These are phyloP conservation scores for Annulohypoxylon moriforme DNA, from an alignment of 495 filamentous ascomycete genomes.

Conservation along the genomic window DNA sequence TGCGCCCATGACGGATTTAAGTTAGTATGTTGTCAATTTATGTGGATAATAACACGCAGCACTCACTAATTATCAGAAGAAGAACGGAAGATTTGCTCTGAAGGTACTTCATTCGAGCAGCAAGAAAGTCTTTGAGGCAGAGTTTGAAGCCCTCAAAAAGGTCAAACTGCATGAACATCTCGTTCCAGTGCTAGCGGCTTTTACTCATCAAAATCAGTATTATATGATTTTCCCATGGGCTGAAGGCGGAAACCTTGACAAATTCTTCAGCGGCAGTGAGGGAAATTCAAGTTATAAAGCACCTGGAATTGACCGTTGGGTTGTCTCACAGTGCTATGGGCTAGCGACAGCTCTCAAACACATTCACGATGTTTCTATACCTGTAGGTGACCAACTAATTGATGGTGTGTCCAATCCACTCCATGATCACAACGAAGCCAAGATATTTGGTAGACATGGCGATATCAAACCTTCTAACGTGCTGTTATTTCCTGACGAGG, in stretches of 20 bases:
- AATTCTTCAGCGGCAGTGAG: not conserved
- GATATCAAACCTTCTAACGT: constrained; percentile 48
- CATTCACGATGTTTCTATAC: not conserved
- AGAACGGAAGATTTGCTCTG: not conserved
- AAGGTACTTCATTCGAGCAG: constrained; percentile 2
- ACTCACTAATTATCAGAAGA: not conserved
- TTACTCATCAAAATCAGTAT: not conserved
- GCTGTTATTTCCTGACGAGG: constrained; percentile 24
- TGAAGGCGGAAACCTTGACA: constrained; percentile 5
- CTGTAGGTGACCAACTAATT: not conserved
- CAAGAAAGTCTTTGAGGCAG: constrained; percentile 1
- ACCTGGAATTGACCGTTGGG: not conserved
- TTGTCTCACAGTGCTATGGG: constrained; percentile 10
- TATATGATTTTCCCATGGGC: constrained; percentile 29
- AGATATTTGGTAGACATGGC: constrained; percentile 34
- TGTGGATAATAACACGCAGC: not conserved
- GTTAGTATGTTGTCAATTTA: not conserved
- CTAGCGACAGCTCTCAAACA: constrained; percentile 6
- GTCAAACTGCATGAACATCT: constrained; percentile 5
- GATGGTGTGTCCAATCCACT: not conserved
- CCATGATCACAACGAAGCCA: not conserved
- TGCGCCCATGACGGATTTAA: constrained; percentile 7
- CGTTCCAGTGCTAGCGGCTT: constrained; percentile 13
- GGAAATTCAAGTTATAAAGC: too few species aligned
- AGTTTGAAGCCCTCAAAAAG: not conserved